Percentiles rank a stretch among this genome's conserved stretches.
phyloP scores from a whole-genome alignment of 306 rosid genomes.

The Vigna reflexopilosa region DNA sequence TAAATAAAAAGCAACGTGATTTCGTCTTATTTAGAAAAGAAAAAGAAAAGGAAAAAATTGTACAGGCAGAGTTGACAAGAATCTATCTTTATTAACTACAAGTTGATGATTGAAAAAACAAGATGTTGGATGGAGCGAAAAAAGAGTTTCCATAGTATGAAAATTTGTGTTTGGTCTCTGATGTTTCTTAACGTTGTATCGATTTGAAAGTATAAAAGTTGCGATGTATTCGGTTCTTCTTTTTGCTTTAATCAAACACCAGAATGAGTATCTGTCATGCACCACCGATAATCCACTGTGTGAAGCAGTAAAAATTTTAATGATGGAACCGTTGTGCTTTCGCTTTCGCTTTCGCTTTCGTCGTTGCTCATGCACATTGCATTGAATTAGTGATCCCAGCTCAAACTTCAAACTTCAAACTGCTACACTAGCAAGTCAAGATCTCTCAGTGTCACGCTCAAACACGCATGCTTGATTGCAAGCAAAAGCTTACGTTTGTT shows the following conservation, averaged over 20 bases:
- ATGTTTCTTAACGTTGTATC: conserved; percentile 14
- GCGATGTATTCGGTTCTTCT: background rate
- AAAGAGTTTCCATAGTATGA: background rate
- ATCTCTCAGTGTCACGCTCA: conserved; percentile 39
- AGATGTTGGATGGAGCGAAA: background rate
- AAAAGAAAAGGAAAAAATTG: background rate
- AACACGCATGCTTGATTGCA: conserved; percentile 6
- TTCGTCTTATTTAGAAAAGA: background rate
- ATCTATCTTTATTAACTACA: conserved; percentile 5
- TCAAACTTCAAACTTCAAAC: conserved; percentile 50
- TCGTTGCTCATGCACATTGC: conserved; percentile 34
- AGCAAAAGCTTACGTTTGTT: conserved; percentile 12
- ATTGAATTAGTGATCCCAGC: conserved; percentile 30
- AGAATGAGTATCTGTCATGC: conserved; percentile 34
- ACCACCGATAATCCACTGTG: conserved; percentile 38
- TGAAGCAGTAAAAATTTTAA: conserved; percentile 15
- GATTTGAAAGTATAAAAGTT: conserved; percentile 17
- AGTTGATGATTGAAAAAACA: conserved; percentile 3
- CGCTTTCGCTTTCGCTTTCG: conserved; percentile 59
- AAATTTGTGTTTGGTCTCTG: background rate
- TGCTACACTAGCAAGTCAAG: conserved; percentile 41
- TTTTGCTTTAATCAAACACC: conserved; percentile 19
- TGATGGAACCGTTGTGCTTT: conserved; percentile 50
- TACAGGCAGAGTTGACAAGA: background rate
- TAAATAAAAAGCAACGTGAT: background rate